Evolutionary conservation across 176 grass and related monocot genomes (phyloP).

Genomic region (Sorghum bicolor): Sorghum_bicolor_NCBIv3 NC_012878.2:52154501-52155000

Average conservation of each 20-base stretch:
- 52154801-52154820: not conserved
- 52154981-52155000: slow-evolving; percentile 13
- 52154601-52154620: no score
- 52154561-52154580: no score
- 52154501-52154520: no score
- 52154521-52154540: no score
- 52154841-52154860: not conserved
- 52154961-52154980: slow-evolving; percentile 27
- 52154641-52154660: no score
- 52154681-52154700: no score
- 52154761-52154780: not conserved
- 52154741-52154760: not conserved
- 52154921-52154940: not conserved
- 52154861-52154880: not conserved
- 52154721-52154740: no score
- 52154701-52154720: no score
- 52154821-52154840: not conserved
- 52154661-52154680: no score
- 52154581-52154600: no score
- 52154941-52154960: not conserved
- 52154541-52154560: no score
- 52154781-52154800: not conserved
- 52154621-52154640: no score
- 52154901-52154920: slow-evolving; percentile 11
- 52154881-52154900: not conserved